Conservation (phyloP, 2,329 filamentous ascomycete genomes). For the Rhexocercosporidium sp. region DNA sequence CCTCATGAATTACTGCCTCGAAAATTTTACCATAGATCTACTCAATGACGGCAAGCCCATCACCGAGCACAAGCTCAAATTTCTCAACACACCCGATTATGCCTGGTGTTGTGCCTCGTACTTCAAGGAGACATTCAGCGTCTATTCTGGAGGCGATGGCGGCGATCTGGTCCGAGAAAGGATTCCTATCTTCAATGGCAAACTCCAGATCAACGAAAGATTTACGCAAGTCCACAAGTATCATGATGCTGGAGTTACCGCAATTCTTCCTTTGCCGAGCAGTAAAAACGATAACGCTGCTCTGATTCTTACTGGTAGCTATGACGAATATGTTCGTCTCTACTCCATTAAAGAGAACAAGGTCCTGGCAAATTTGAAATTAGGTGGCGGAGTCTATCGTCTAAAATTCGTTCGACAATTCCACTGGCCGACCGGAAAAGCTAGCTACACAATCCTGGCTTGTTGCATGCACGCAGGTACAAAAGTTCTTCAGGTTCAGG, state of each 20-base stretch:
- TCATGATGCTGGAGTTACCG: slow-evolving; percentile 85
- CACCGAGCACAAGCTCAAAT: slow-evolving; percentile 48
- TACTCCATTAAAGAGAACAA: slow-evolving; percentile 51
- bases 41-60: slow-evolving; percentile 26
- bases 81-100: neutral
- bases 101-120: slow-evolving; percentile 76
- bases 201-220: neutral
- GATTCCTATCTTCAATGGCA: neutral
- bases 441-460: slow-evolving; percentile 65
- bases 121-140: slow-evolving; percentile 32
- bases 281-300: slow-evolving; percentile 44
- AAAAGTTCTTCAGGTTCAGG: slow-evolving; percentile 60
- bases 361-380: slow-evolving; percentile 60
- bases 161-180: slow-evolving; percentile 27
- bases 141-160: slow-evolving; percentile 78
- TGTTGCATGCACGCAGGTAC: slow-evolving; percentile 94
- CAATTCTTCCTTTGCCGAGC: slow-evolving; percentile 72
- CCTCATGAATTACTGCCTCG: slow-evolving; percentile 27
- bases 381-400: slow-evolving; percentile 89
- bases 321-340: slow-evolving; percentile 83
- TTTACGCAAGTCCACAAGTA: neutral
- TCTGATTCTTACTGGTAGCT: slow-evolving; percentile 83
- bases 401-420: slow-evolving; percentile 63
- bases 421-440: neutral
- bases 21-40: slow-evolving; percentile 18